Evolutionary conservation across 1,284 basidiomycete species (phyloP), one percentile per base, ranked within the genome.

Genomic region (Neonothopanus nambi): DNA sequence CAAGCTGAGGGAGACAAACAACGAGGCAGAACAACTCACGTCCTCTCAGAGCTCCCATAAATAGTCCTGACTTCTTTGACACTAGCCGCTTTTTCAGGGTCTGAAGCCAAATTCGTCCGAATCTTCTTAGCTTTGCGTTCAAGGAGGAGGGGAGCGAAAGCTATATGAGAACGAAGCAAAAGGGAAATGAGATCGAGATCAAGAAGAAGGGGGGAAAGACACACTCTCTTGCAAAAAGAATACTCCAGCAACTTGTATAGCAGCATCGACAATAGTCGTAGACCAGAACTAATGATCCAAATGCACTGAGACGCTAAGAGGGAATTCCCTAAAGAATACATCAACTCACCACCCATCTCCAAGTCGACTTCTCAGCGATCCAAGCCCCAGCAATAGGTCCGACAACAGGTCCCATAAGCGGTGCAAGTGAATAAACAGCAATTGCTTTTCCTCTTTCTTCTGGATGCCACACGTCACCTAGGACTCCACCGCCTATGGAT

Each of bases 401-500:
- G 13, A 90, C 58, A 0, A 83, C 81, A 0, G 88, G 88, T 0
- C 86, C 84, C 4, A 84, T 67, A 3, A 85, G 64, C 0, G 80
- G 81, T 0, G 85, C 84, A 4, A 91, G 68, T 0, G 87, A 85
- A 65, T 89, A 91, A 1, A 88, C 70, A 0, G 84, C 82, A 21
- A 88, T 76, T 0, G 87, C 86, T 57, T 77, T 73, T 0, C 89
- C 89, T 58, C 87, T 75, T 59, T 91, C 77, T 52, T 90, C 85
- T 0, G 85, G 64, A 12, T 63, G 65, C 80, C 84, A 93, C 41
- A 87, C 74, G 65, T 93, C 91, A 1, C 82, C 78, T 0, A 93
- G 70, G 1, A 85, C 78, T 1, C 85, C 90, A 33, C 86, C 88
- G 53, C 84, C 84, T 63, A 86, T 83, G 8, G 82, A 70, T 23